These are phyloP conservation scores for Tillandsia leiboldiana DNA, from an alignment of 176 grass and related monocot genomes.

Conservation along the genomic window DNA sequence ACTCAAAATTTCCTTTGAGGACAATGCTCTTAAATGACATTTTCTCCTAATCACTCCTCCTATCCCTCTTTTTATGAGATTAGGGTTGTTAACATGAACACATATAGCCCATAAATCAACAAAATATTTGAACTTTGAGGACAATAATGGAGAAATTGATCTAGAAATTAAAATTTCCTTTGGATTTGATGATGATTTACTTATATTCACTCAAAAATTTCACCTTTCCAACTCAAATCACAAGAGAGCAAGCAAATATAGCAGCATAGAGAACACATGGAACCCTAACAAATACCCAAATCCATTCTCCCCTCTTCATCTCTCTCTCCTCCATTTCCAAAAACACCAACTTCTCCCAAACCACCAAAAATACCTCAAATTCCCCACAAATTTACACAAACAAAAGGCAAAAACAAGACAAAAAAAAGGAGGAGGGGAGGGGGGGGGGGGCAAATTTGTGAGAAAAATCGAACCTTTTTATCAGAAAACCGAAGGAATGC, in stretches of 20 bases:
- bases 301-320: not conserved
- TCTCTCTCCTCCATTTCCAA: not conserved
- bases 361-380: not conserved
- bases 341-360: not conserved
- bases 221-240: no score
- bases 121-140: not conserved
- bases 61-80: conserved; percentile 22
- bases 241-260: no score
- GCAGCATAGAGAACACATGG: no score
- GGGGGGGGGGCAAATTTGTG: not conserved
- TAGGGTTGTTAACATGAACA: conserved; percentile 33
- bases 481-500: not conserved
- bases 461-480: not conserved
- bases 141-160: not conserved
- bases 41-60: conserved; percentile 15
- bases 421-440: no score
- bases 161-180: not conserved
- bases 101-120: not conserved
- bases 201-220: no score
- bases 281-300: no score
- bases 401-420: not conserved
- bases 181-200: not conserved
- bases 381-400: not conserved
- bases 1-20: no score
- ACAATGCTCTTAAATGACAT: conserved; percentile 93